Evolutionary conservation across 2,329 filamentous ascomycete species (phyloP), one percentile per base, ranked within the genome.

Genomic region (Cercospora sp.): DNA sequence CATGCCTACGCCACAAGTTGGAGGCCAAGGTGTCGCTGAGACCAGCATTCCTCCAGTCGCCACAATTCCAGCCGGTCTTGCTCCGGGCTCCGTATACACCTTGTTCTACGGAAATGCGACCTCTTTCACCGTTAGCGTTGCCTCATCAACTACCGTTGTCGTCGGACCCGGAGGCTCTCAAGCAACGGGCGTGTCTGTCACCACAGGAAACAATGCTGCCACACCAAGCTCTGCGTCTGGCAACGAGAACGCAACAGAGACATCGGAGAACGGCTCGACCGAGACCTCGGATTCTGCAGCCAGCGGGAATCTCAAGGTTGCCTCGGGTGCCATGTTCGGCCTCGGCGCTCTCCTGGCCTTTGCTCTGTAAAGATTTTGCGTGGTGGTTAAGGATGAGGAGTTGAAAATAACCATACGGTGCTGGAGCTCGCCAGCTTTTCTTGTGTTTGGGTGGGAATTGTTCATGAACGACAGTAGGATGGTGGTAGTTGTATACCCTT

Each of bases 1-100:
- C 69, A 78, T 81, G 77, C 83, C 84, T 18, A 74, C 75, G 9
- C 76, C 75, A 16, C 77, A 81, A 51, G 82, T 82, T 65, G 73
- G 73, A 13, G 73, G 76, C 30, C 73, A 74, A 16, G 76, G 80
- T 23, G 74, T 73, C 20, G 77, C 78, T 63, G 63, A 62, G 18
- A 72, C 70, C 31, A 51, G 63, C n/a, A 67, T 71, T 53, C 68
- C 70, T 30, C 62, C 62, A 12, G 33, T 69, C 20, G 69, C 65
- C 8, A 67, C 68, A 10, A 79, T 83, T 68, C 81, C 81, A n/a
- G 79, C 81, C 31, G 80, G 79, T 60, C 75, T 81, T n/a, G 71
- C 76, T 12, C 68, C 71, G n/a, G 79, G 79, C 60, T 48, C 36
- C 9, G 64, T 74, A 28, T 77, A 74, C 70, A 75, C 75, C 28